Evolutionary conservation across 306 rosid species (phyloP), one percentile per base, ranked within the genome.

Genomic region (Lotus japonicus): DNA sequence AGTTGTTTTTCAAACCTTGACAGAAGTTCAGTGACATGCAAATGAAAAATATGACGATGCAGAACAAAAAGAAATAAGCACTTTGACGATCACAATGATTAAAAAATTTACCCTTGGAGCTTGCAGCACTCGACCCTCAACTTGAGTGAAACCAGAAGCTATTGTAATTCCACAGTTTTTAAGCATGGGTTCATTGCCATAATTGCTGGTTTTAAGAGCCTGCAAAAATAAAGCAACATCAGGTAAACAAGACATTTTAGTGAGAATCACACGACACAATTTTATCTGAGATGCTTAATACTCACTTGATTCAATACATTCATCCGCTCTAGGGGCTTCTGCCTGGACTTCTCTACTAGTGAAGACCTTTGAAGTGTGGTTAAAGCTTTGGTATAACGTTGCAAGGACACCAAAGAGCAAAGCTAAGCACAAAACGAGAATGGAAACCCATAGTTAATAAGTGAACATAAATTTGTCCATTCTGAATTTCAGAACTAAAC

Each of bases 241-340:
- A 28, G 9, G 12, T 46, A 43, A 55, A 14, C 5, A 18, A 10
- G 2, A 45, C 13, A 17, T 21, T 28, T 6, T 1, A 57, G 31
- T 3, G 14, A 12, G 7, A 18, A 70, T 3, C 15, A 0, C 33
- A 26, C 8, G 13, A 28, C 9, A 28, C 33, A 28, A 31, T 68
- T 9, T 8, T 6, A 38, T 12, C 46, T 12, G 57, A 21, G 49
- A 81, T 1, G 59, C 90, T 46, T 57, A 88, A 5, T 31, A 31
- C 36, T 31, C 99, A 39, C 83, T 89, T 38, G 87, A 56, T 74
- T 31, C 36, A 95, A 73, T 38, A 84, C 88, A 26, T 56, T 71
- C 97, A 90, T 95, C 78, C 97, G 74, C 65, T 95, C 97, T 17
- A 82, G 88, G 0, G 99, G 99, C 81, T 90, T 95, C 79, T 90